Base-by-base conservation (phyloP, 2,329 filamentous ascomycete species). In the Cryphonectria nitschkei region DNA sequence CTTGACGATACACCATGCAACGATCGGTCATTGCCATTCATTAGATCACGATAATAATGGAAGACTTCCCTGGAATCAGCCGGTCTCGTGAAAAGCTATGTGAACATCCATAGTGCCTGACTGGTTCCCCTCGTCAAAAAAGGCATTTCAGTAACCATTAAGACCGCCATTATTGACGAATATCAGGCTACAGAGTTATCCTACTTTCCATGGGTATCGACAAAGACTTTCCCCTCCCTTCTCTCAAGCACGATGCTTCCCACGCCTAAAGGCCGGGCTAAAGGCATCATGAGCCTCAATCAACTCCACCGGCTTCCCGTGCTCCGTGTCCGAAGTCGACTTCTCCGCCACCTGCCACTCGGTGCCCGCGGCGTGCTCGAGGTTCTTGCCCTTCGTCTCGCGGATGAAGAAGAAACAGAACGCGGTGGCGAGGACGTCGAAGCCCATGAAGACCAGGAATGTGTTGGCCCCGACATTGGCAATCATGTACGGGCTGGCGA, bases 391-490 rank as follows among this genome's bases (percentile, higher is more conserved):
- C 46, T 67, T 60, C 1, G 70, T 72, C 64, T 70, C 68, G 34
- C 61, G 56, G 8, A 72, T 41, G 29, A 67, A 67, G 32, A 70
- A 54, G 63, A 69, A 72, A 26, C 62, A 69, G 37, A 66, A 72
- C 11, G 67, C 43, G 13, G 67, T 56, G 8, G 62, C 64, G 22
- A 69, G 34, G 14, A 70, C 52, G n/a, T 72, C 67, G 64, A 69
- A 69, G 19, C 67, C 68, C 68, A 70, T 70, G 52, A 68, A 70
- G 29, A 68, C 63, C 41, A 70, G 68, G n/a, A 70, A 67, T 4
- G 64, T 67, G 41, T 70, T 70, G 43, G 68, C 68, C 7, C 68
- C 68, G 14, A 70, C 32, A 22, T 63, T 66, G 7, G 43, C 29
- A 29, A 70, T 67, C 68, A 70, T 68, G 32, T 68, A 70, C 6